Evolutionary conservation across 2,329 filamentous ascomycete species (phyloP).

Genomic region (Aspergillus niger): DNA sequence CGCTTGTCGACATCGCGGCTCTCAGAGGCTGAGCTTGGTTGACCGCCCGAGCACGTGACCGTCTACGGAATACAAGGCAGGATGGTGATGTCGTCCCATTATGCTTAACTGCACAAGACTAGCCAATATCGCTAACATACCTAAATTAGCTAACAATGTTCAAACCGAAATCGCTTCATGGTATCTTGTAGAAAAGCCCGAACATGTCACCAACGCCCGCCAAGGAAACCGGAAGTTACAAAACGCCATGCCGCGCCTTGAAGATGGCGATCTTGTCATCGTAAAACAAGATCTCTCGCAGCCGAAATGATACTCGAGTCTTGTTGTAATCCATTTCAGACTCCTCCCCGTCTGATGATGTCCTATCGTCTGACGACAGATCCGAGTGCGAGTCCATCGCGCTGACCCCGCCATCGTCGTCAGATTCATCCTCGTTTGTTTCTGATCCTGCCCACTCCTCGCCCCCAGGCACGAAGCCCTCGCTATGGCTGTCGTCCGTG

Average conservation of each 20-base stretch:
- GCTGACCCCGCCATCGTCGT: conserved; percentile 39
- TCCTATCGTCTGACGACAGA: conserved; percentile 27
- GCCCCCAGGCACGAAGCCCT: conserved; percentile 47
- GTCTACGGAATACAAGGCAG: neutral
- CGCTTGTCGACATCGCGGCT: conserved; percentile 16
- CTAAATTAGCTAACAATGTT: neutral
- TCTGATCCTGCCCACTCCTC: conserved; percentile 49
- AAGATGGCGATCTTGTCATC: conserved; percentile 83
- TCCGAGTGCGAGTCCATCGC: conserved; percentile 23
- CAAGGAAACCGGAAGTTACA: conserved; percentile 29
- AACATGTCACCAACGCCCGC: conserved; percentile 12
- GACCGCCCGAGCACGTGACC: conserved; percentile 19
- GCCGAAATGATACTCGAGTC: conserved; percentile 54
- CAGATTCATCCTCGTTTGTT: conserved; percentile 50
- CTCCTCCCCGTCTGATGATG: conserved; percentile 48
- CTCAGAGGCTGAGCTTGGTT: conserved; percentile 18
- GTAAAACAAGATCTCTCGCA: conserved; percentile 80
- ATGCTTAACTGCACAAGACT: neutral
- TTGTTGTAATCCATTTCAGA: conserved; percentile 40
- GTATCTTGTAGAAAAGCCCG: conserved; percentile 20
- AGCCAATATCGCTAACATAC: neutral
- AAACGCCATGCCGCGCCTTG: conserved; percentile 67
- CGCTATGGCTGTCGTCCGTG: conserved; percentile 49
- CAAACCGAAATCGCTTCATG: conserved; percentile 13
- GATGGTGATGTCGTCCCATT: neutral